Base-by-base conservation (phyloP, 805 yeast genomes). In the Metschnikowia reukaufii region DNA sequence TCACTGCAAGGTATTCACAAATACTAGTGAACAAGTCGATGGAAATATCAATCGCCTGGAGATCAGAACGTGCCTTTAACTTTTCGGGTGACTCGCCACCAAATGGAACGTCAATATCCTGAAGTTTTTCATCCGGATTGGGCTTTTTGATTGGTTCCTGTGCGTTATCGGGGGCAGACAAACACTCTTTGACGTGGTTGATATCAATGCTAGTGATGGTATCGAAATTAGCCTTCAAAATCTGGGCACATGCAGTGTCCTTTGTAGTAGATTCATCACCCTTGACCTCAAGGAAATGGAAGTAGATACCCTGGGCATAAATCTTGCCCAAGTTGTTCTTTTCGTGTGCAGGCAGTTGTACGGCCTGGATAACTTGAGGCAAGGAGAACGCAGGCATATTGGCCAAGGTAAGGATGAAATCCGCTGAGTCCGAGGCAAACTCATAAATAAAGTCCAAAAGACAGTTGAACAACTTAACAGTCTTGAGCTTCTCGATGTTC, bases 11-110 rank as follows among this genome's bases (percentile, higher is more conserved):
- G 45, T 67, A 76, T 62, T 90, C 97, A 55, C 86, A 77, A 6
- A 83, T 71, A 1, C 91, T 86, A 1, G 97, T 81, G 19, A 88
- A 70, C 27, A 92, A 63, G 62, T 92, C 98, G 18, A 91, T 66
- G 0, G 86, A 73, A 0, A 84, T 74, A 56, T 88, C 96, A 18
- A 86, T 68, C 4, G 86, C 74, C 52, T 84, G 84, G 40, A 86
- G 65, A 41, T 78, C 75, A 36, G 75, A 66, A 52, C 77, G 76
- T 2, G 86, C 80, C 12, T 59, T 60, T 6, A 65, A 59, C 45
- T 77, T 73, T 36, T 67, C 70, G 21, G 70, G 71, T 3, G 75
- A 63, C 35, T 50, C 54, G 20, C 55, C 55, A 12, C 59, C 59
- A 27, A 56, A 50, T 10, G 57, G 52, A 16, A 56, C 64, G 37